phyloP scores from a whole-genome alignment of 2,329 filamentous ascomycete species.

The Xylariaceae sp. region DNA sequence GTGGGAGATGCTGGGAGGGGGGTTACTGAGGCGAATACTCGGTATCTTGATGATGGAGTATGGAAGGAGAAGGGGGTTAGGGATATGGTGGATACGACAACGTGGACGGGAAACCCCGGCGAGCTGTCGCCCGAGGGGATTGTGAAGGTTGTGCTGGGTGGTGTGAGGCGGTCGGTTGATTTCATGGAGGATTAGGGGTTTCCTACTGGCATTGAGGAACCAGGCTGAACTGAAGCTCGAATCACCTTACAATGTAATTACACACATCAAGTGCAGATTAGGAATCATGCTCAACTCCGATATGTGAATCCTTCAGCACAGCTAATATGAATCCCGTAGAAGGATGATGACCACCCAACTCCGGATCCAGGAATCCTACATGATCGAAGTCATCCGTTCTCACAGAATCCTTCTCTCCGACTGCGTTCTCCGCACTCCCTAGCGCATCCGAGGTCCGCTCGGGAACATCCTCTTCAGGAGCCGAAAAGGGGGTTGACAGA shows the following conservation, averaged over 20 bases:
- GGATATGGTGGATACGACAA: constrained; percentile 71
- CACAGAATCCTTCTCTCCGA: background rate
- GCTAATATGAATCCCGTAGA: too few relatives aligned
- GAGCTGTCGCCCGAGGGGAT: constrained; percentile 56
- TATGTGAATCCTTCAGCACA: too few relatives aligned
- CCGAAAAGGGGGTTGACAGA: constrained; percentile 8
- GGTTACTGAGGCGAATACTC: constrained; percentile 44
- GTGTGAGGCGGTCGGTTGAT: constrained; percentile 39
- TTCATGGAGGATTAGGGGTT: constrained; percentile 11
- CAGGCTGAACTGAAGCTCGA: background rate
- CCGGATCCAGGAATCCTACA: too few relatives aligned
- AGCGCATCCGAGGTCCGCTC: constrained; percentile 14
- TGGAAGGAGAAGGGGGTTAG: constrained; percentile 45
- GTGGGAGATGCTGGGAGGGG: constrained; percentile 55
- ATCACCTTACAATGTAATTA: background rate
- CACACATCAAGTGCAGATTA: background rate
- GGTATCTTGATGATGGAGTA: constrained; percentile 57
- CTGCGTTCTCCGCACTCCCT: constrained; percentile 2
- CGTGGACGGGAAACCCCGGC: constrained; percentile 41
- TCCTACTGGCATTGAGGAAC: background rate
- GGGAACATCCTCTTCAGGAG: background rate
- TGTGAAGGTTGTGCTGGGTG: constrained; percentile 61
- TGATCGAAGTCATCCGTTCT: too few relatives aligned
- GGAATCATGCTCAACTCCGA: too few relatives aligned
- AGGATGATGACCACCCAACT: too few relatives aligned